Evolutionary conservation across 441 rosid genomes (phyloP).

Genomic region (Sinapis alba): DNA sequence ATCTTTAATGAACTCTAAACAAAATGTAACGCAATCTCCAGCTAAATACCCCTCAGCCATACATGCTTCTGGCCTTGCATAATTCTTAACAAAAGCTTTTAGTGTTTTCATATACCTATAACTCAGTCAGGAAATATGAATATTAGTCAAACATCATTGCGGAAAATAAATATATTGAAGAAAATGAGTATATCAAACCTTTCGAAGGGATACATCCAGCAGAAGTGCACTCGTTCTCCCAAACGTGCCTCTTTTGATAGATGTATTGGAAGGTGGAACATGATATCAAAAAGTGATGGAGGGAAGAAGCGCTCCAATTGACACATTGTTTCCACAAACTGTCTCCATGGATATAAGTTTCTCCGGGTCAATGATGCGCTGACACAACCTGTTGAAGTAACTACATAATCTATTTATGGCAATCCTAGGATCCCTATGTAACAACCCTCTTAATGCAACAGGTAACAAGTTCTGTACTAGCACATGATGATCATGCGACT

Average conservation of each 20-base stretch:
- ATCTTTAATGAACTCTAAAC: neutral
- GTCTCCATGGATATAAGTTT: neutral
- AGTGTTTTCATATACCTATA: neutral
- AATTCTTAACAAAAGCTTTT: neutral
- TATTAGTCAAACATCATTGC: too few species aligned
- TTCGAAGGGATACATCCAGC: neutral
- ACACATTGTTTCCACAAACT: neutral
- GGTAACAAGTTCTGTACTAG: neutral
- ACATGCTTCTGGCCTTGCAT: neutral
- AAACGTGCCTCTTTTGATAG: neutral
- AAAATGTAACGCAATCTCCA: neutral
- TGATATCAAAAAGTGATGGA: neutral
- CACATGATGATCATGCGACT: neutral
- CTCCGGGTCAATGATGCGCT: neutral
- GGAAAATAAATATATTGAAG: too few species aligned
- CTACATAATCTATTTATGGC: neutral
- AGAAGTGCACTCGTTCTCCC: neutral
- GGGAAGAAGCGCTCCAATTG: neutral
- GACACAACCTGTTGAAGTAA: neutral
- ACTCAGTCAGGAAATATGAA: neutral
- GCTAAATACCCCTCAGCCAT: neutral
- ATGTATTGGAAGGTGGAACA: neutral
- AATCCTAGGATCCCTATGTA: neutral
- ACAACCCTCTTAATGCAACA: neutral
- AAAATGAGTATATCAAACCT: neutral